Evolutionary conservation across 768 basidiomycete genomes (phyloP).

Genomic region (Antrodiella citrinella): DNA sequence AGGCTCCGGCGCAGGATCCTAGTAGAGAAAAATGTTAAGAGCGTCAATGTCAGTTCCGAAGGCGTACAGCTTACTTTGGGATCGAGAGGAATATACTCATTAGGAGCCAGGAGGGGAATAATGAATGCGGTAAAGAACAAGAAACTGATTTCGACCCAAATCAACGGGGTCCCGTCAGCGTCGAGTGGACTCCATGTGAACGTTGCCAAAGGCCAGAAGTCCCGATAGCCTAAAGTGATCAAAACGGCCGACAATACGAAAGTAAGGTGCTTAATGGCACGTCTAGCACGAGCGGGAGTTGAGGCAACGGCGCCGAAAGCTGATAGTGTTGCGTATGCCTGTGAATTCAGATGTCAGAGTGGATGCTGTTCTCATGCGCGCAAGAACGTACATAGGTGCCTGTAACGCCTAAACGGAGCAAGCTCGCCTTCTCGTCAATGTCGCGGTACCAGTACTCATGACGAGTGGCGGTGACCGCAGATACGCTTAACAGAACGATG

Average conservation of each 20-base stretch:
- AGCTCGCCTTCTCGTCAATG: slow-evolving; percentile 21
- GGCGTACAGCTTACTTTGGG: slow-evolving; percentile 18
- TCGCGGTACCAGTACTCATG: slow-evolving; percentile 1
- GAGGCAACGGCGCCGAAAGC: slow-evolving; percentile 22
- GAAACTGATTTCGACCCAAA: slow-evolving; percentile 30
- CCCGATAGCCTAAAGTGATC: slow-evolving; percentile 28
- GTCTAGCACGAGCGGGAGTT: slow-evolving; percentile 14
- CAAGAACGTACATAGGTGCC: slow-evolving; percentile 13
- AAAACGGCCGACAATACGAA: slow-evolving; percentile 25
- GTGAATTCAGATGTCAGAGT: neutral
- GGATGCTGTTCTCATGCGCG: neutral
- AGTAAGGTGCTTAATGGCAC: slow-evolving; percentile 24
- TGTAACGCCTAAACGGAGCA: slow-evolving; percentile 23
- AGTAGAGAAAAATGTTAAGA: neutral
- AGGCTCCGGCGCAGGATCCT: slow-evolving; percentile 15
- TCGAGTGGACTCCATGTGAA: slow-evolving; percentile 27
- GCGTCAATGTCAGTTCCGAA: neutral
- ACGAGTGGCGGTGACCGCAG: slow-evolving; percentile 21
- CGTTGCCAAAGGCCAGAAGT: slow-evolving; percentile 32
- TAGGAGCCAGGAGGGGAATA: slow-evolving; percentile 31
- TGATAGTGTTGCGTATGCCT: slow-evolving; percentile 29
- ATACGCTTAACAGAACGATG: slow-evolving; percentile 26
- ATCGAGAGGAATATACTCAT: slow-evolving; percentile 33
- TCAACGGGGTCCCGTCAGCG: slow-evolving; percentile 21
- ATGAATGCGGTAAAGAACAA: slow-evolving; percentile 26